Base-by-base conservation (phyloP, 768 basidiomycete genomes). In the Brasilioporus rufonigricans region DNA sequence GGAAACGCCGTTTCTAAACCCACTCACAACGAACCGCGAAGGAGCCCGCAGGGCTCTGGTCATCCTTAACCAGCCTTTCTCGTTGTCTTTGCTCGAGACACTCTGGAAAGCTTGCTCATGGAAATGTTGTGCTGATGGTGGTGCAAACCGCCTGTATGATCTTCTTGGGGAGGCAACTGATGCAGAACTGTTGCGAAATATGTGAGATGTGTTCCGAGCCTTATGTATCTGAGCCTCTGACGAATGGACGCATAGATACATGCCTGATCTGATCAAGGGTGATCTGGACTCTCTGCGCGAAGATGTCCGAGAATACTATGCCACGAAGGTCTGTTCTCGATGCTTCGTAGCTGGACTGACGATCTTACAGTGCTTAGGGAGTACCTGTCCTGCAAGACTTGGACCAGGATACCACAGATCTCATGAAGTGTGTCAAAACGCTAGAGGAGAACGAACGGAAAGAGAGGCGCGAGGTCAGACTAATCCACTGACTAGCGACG, bases 21-120 rank as follows among this genome's bases (percentile, higher is more conserved):
- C 68, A 12, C 53, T 46, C 13, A 40, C 55, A 5, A 35, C 53
- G 5, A 29, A 51, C 16, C 10, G 10, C 16, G 44, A 48, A 5
- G 48, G 40, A 32, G 48, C 21, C 18, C 57, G 39, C 21, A 76
- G 76, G 39, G 91, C 86, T 0, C 76, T 98, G 55, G 85, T 98
- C 61, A 85, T 99, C 61, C 80, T 98, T 52, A 98, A 99, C 69
- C 91, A 96, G 57, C 88, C 93, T 0, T 93, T 96, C 66, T 83
- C 84, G 23, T 59, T 71, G 4, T 60, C 73, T 11, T 77, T 97
- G 39, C 77, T 98, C 40, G 64, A 72, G 14, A 77, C 78, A 11
- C 69, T 94, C 10, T 97, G 83, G 80, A 65, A 67, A 14, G 67
- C 76, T 13, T 74, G 73, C 11, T 61, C 68, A 47, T 83, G 83